Conservation (phyloP, 345 rosid species). For the Eucalyptus tenuipes region DNA sequence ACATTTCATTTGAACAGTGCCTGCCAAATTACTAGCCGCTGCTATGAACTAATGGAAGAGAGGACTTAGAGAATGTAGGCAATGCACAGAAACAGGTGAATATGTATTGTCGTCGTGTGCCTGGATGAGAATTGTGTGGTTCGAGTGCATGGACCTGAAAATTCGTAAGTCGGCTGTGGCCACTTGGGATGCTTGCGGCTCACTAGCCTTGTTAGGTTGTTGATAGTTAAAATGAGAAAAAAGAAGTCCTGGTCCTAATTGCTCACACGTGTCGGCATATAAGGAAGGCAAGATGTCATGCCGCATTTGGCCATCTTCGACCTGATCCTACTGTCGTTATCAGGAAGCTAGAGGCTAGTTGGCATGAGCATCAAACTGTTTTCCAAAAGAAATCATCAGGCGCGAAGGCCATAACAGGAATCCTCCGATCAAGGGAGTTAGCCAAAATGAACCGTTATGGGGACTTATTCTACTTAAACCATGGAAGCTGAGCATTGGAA, state of each 20-base stretch:
- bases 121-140: neutral
- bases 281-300: neutral
- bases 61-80: neutral
- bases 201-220: neutral
- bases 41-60: neutral
- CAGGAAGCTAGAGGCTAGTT: neutral
- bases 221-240: neutral
- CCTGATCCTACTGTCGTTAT: neutral
- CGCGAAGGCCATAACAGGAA: neutral
- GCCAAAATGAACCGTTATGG: neutral
- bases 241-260: neutral
- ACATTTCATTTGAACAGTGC: neutral
- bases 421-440: neutral
- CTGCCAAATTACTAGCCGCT: neutral
- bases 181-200: neutral
- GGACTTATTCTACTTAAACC: neutral
- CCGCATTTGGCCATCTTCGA: neutral
- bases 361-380: neutral
- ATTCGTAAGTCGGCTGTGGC: neutral
- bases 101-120: neutral
- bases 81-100: neutral
- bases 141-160: neutral
- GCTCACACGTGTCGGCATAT: neutral
- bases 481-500: neutral
- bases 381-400: neutral